Evolutionary conservation across 345 rosid species (phyloP).

Genomic region (Moringa oleifera): DNA sequence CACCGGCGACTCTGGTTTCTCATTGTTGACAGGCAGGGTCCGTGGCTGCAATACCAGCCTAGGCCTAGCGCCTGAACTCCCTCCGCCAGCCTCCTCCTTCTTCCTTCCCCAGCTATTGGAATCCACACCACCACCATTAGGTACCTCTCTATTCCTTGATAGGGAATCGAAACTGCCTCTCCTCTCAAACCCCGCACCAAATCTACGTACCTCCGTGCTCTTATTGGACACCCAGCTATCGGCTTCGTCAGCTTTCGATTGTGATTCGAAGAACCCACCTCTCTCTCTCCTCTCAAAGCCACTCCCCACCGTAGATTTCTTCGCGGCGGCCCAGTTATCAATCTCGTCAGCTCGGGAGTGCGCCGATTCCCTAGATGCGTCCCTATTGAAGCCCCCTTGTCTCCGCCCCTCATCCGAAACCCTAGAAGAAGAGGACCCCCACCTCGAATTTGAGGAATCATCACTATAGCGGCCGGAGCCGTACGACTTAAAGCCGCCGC

Average conservation of each 20-base stretch:
- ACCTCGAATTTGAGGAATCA: conserved; percentile 49
- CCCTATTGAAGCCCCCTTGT: conserved; percentile 31
- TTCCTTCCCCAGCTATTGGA: conserved; percentile 73
- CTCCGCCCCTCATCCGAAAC: conserved; percentile 38
- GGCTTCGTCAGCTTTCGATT: conserved; percentile 84
- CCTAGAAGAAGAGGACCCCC: conserved; percentile 62
- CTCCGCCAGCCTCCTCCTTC: conserved; percentile 45
- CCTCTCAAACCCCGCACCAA: conserved; percentile 46
- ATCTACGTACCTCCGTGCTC: conserved; percentile 34
- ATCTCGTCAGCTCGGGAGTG: conserved; percentile 89
- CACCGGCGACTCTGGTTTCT: conserved; percentile 16
- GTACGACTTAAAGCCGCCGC: conserved; percentile 67
- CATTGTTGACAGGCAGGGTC: conserved; percentile 39
- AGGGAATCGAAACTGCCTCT: conserved; percentile 66
- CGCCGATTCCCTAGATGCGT: conserved; percentile 38
- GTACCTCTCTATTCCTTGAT: conserved; percentile 49
- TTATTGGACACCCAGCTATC: conserved; percentile 76
- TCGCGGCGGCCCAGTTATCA: conserved; percentile 77
- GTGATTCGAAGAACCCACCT: conserved; percentile 59
- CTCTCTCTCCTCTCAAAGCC: conserved; percentile 47
- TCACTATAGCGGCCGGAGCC: conserved; percentile 37
- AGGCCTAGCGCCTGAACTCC: conserved; percentile 40
- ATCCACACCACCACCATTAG: conserved; percentile 39
- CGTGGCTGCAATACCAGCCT: conserved; percentile 81
- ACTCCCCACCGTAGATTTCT: conserved; percentile 36